Base-by-base conservation (phyloP, 352 stramenopile genomes). In the Salisapilia sapeloensis region DNA sequence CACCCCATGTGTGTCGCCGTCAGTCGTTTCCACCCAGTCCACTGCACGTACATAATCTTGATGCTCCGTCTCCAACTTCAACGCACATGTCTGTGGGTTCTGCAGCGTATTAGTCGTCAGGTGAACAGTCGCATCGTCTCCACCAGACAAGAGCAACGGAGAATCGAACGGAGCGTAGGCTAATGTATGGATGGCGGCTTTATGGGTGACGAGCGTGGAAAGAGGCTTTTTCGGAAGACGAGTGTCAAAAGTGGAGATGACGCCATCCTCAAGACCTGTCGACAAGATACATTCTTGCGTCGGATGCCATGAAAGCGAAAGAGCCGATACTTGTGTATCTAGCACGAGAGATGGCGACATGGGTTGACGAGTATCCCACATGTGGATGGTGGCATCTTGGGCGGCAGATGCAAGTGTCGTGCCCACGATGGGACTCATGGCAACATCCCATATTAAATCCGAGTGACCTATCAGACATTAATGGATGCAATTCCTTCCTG, bases 291-390 rank as follows among this genome's bases (percentile, higher is more conserved):
- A 59, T 1, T 64, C 30, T 15, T 75, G 41, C 11, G 46, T 57
- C n/a, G 69, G 66, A 34, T 85, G 66, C 72, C 72, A 89, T 35
- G 76, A 63, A 13, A 89, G 32, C 1, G 50, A 46, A 19, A 85
- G 38, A n/a, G 63, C 69, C 12, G 66, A 50, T 23, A 46, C 31
- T 2, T 28, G 27, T 5, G 64, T 79, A 0, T 45, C 44, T 20
- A 85, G 36, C 6, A 47, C 45, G 16, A 65, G 44, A 15, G 57
- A 38, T 0, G 61, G 52, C 3, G 47, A 35, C 27, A 63, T 50
- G 8, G 56, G 46, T 22, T 56, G 49, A n/a, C 72, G 69, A 26
- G 60, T 48, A 37, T 89, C 69, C 72, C 72, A 89, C 13, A 89
- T 36, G 27, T 74, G 60, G 26, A 84, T 65, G 1, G 66, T 80